phyloP scores from a whole-genome alignment of 164 flowering plant genomes.

The Magnolia officinalis region DNA sequence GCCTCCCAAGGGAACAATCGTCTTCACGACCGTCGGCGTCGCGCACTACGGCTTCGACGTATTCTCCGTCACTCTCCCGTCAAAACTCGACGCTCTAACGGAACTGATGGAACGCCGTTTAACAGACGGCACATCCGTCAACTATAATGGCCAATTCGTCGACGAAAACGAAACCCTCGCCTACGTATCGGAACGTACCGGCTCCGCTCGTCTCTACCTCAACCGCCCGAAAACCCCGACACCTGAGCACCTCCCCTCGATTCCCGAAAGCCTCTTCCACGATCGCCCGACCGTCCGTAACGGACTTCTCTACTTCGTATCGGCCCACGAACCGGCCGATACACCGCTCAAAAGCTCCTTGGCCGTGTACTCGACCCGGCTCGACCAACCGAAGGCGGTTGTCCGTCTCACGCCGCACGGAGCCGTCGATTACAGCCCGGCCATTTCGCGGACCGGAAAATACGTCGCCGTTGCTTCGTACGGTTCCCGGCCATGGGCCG shows the following conservation, averaged over 20 bases:
- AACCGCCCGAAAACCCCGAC: slow-evolving; percentile 16
- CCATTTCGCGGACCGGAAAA: slow-evolving; percentile 54
- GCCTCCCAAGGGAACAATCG: slow-evolving; percentile 47
- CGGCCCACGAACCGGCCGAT: slow-evolving; percentile 67
- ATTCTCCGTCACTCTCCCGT: slow-evolving; percentile 40
- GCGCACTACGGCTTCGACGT: slow-evolving; percentile 73
- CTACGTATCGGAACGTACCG: slow-evolving; percentile 67
- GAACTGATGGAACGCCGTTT: slow-evolving; percentile 37
- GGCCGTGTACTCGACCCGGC: slow-evolving; percentile 48
- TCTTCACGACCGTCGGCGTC: slow-evolving; percentile 62
- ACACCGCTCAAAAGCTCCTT: slow-evolving; percentile 54
- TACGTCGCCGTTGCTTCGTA: slow-evolving; percentile 78
- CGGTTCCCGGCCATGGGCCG: slow-evolving; percentile 66
- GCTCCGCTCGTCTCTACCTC: slow-evolving; percentile 43
- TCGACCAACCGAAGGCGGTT: slow-evolving; percentile 6
- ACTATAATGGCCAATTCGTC: slow-evolving; percentile 60
- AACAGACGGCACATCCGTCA: slow-evolving; percentile 68
- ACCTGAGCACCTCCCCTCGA: slow-evolving; percentile 33
- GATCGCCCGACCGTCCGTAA: slow-evolving; percentile 63
- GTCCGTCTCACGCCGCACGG: slow-evolving; percentile 51
- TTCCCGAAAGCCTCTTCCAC: slow-evolving; percentile 48
- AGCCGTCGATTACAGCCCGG: slow-evolving; percentile 70
- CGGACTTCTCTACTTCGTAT: slow-evolving; percentile 49
- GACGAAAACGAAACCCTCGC: slow-evolving; percentile 40
- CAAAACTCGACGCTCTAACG: slow-evolving; percentile 4